A percentile compares a stretch with the other conserved stretches of the same genome.
phyloP scores from a whole-genome alignment of 1,284 basidiomycete species.

The Irpex sp. region DNA sequence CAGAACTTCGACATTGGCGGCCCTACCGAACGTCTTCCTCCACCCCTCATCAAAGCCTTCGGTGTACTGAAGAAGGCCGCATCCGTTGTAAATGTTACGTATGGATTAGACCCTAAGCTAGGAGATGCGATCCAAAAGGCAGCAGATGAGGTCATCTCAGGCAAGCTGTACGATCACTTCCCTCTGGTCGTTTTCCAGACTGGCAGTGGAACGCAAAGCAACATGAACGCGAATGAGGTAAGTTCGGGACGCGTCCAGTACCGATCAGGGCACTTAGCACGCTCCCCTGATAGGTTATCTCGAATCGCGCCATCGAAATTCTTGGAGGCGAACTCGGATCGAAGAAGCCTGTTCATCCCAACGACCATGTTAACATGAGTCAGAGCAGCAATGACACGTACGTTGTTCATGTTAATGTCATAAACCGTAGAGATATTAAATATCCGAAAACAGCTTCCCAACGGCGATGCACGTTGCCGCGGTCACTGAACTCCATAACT shows the following conservation, averaged over 20 bases:
- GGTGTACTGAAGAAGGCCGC: conserved; percentile 98
- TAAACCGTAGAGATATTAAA: background rate
- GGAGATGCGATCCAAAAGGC: conserved; percentile 90
- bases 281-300: conserved; percentile 74
- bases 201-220: conserved; percentile 98
- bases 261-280: background rate
- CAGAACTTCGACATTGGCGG: conserved; percentile 99
- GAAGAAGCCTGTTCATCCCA: conserved; percentile 98
- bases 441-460: conserved; percentile 70
- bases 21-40: conserved; percentile 87
- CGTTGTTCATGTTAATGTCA: conserved; percentile 19
- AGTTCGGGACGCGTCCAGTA: background rate
- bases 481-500: conserved; percentile 82
- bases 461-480: conserved; percentile 99
- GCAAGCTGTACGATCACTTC: conserved; percentile 94
- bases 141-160: conserved; percentile 98
- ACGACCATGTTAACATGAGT: conserved; percentile 99
- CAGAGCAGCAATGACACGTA: conserved; percentile 99
- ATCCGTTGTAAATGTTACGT: conserved; percentile 85
- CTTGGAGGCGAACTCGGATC: conserved; percentile 94
- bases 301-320: conserved; percentile 97
- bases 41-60: conserved; percentile 95
- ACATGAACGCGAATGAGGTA: conserved; percentile 99
- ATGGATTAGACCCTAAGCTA: conserved; percentile 90
- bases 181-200: conserved; percentile 99